These are phyloP conservation scores for Lathyrus oleraceus DNA, from an alignment of 306 rosid species.

Conservation along the genomic window DNA sequence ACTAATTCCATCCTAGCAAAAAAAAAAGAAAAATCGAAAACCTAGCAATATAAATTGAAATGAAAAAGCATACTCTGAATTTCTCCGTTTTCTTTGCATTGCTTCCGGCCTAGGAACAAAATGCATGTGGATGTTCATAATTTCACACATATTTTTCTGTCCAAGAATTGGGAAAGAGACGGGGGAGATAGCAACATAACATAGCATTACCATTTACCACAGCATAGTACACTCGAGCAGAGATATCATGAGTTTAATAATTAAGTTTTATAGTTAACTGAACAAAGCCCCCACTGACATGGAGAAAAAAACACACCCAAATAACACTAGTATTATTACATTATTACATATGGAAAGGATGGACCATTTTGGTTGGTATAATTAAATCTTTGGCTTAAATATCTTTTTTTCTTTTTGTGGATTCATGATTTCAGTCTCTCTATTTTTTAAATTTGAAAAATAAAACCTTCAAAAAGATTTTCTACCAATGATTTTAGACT, in stretches of 20 bases:
- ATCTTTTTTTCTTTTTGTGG: no score
- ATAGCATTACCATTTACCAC: conserved; percentile 22
- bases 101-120: conserved; percentile 59
- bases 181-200: conserved; percentile 42
- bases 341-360: not conserved
- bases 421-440: no score
- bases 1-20: not conserved
- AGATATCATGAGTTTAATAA: conserved; percentile 10
- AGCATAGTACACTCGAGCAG: conserved; percentile 21
- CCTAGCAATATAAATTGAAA: conserved; percentile 28
- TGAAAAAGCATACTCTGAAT: conserved; percentile 20
- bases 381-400: not conserved
- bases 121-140: conserved; percentile 52
- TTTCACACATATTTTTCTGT: conserved; percentile 12
- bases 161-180: conserved; percentile 34
- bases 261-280: conserved; percentile 35
- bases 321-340: not conserved
- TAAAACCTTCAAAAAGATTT: no score
- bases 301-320: conserved; percentile 16
- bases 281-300: conserved; percentile 25
- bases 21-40: no score
- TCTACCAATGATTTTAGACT: no score
- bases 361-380: not conserved
- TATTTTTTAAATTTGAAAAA: no score
- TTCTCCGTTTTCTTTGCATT: conserved; percentile 48